Conservation (phyloP, 192 early-diverging fungal genomes). For the Nowakowskiella sp. region DNA sequence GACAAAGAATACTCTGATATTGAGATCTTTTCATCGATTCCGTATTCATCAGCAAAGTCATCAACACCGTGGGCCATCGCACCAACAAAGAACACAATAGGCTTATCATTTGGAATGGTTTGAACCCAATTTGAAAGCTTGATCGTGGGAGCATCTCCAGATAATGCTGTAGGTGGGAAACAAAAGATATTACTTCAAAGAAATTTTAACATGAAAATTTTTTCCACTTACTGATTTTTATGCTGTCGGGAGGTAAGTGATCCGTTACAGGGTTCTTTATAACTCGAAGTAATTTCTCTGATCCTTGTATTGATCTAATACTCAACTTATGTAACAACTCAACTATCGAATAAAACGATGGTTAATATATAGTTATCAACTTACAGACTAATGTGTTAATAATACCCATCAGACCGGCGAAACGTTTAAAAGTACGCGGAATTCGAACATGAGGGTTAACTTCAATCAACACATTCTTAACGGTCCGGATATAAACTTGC, state of each 20-base stretch:
- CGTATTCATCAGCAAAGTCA: conserved; percentile 85
- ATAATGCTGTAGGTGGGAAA: conserved; percentile 5
- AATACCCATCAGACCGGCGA: conserved; percentile 92
- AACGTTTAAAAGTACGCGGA: conserved; percentile 98
- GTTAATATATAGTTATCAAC: conserved; percentile 6
- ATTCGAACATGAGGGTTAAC: conserved; percentile 97
- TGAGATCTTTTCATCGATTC: conserved; percentile 93
- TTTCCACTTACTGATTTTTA: conserved; percentile 76
- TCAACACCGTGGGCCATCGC: conserved; percentile 95
- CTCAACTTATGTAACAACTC: conserved; percentile 97
- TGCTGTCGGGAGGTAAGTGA: conserved; percentile 81
- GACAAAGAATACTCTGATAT: conserved; percentile 95
- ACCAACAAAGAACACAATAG: conserved; percentile 86
- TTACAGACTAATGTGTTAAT: background rate
- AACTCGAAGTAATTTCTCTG: conserved; percentile 89
- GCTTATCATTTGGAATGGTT: conserved; percentile 68
- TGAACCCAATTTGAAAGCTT: conserved; percentile 71
- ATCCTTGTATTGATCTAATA: conserved; percentile 85
- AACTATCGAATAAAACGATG: conserved; percentile 40
- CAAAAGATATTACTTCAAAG: background rate
- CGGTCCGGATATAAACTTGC: conserved; percentile 96
- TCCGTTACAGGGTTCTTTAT: conserved; percentile 97
- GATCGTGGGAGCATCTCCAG: conserved; percentile 56
- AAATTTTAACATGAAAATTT: no score
- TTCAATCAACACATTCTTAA: conserved; percentile 92